A percentile compares a stretch with the other conserved stretches of the same genome.
Conservation (phyloP, 306 rosid genomes). For the Gleditsia sinensis region DNA sequence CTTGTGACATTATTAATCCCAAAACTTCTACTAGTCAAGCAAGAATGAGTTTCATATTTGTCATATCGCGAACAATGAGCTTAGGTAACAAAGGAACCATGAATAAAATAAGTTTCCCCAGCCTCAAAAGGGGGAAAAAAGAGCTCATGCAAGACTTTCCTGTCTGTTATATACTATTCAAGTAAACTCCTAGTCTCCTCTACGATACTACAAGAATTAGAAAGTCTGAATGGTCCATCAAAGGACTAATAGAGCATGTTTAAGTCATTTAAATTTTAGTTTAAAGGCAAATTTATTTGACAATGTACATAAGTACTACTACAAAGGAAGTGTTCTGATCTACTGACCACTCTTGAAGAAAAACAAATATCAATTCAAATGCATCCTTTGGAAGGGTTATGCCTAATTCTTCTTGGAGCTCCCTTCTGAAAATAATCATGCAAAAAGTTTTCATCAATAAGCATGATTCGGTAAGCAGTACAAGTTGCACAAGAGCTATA, state of each 20-base stretch:
- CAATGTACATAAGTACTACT: not conserved
- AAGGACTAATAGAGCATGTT: not conserved
- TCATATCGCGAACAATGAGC: not conserved
- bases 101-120: not conserved
- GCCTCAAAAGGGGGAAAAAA: not conserved
- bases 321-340: slow-evolving; percentile 1
- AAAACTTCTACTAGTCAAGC: not conserved
- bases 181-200: not conserved
- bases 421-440: slow-evolving; percentile 69
- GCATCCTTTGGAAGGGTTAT: slow-evolving; percentile 83
- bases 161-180: not conserved
- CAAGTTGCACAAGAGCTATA: too few species aligned
- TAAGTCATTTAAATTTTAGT: not conserved
- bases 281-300: not conserved
- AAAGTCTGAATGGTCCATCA: too few species aligned
- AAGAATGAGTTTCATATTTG: not conserved
- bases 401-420: slow-evolving; percentile 95
- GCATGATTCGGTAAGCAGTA: not conserved
- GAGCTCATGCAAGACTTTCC: not conserved
- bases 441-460: slow-evolving; percentile 12
- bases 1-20: too few species aligned
- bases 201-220: not conserved
- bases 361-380: slow-evolving; percentile 77
- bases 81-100: not conserved
- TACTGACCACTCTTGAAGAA: slow-evolving; percentile 79